phyloP scores from a whole-genome alignment of 352 stramenopile genomes.

The Phytophthora idaei region DNA sequence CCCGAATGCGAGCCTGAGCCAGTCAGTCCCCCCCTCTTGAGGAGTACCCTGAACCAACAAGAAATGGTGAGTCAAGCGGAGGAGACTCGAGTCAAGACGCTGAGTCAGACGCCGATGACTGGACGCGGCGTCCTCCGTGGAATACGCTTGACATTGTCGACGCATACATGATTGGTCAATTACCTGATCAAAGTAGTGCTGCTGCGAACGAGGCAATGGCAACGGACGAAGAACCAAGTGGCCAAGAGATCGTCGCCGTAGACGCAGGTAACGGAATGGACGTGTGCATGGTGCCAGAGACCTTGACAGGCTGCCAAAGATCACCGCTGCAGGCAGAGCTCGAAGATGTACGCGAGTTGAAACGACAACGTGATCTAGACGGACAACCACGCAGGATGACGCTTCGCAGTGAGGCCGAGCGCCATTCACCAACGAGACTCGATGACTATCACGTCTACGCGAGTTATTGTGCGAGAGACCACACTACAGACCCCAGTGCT shows the following conservation, averaged over 20 bases:
- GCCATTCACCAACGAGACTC: not conserved
- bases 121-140: not conserved
- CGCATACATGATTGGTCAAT: not conserved
- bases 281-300: no score
- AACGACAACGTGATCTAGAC: not conserved
- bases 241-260: not conserved
- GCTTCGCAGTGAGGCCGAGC: constrained; percentile 1
- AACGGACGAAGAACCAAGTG: not conserved
- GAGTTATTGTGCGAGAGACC: not conserved
- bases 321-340: constrained; percentile 11
- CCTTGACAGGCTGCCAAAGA: no score
- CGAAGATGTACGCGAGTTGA: constrained; percentile 6
- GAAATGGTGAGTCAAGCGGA: no score
- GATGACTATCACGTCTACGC: constrained; percentile 5
- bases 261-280: constrained; percentile 1
- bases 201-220: not conserved
- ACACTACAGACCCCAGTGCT: not conserved
- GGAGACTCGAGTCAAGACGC: no score
- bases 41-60: no score
- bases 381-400: not conserved
- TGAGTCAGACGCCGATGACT: no score
- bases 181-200: no score
- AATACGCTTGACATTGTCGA: constrained; percentile 4
- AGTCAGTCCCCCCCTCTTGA: no score
- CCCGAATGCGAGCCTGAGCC: no score